Evolutionary conservation across 2,329 filamentous ascomycete genomes (phyloP).

Genomic region (Alternaria brassicicola): DNA sequence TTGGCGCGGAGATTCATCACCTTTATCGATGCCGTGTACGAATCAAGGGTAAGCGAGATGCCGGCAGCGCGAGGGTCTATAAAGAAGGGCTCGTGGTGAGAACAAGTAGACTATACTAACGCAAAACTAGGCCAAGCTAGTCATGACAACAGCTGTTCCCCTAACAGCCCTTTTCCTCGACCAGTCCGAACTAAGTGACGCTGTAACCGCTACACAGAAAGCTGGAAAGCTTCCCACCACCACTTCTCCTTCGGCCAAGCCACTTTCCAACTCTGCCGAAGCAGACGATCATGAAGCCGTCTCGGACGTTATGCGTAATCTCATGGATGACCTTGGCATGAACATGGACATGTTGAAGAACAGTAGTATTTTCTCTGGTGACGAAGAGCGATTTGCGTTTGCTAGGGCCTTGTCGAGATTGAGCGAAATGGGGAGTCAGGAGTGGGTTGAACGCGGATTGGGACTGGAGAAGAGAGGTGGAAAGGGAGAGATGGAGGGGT

Average conservation of each 20-base stretch:
- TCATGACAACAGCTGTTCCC: constrained; percentile 87
- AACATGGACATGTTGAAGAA: constrained; percentile 85
- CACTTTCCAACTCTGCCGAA: constrained; percentile 30
- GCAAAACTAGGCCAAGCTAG: constrained; percentile 81
- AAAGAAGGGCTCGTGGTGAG: not conserved
- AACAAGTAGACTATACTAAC: not conserved
- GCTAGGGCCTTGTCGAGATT: constrained; percentile 83
- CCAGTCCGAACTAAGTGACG: constrained; percentile 54
- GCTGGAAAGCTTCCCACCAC: constrained; percentile 50
- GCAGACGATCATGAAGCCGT: constrained; percentile 58
- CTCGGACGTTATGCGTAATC: constrained; percentile 73
- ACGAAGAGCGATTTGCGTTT: constrained; percentile 97
- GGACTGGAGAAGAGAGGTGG: constrained; percentile 69
- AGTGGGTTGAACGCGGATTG: constrained; percentile 87
- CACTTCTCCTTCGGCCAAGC: constrained; percentile 19
- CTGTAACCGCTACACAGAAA: constrained; percentile 51
- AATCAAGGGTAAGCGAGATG: constrained; percentile 60
- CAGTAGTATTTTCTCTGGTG: constrained; percentile 86
- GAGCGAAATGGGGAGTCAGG: constrained; percentile 88
- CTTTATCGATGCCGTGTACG: constrained; percentile 96
- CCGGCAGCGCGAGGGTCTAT: not conserved
- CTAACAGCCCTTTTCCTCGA: constrained; percentile 86
- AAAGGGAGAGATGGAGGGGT: constrained; percentile 68
- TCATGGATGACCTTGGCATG: constrained; percentile 87
- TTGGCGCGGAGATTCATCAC: constrained; percentile 93